Evolutionary conservation across 2,329 filamentous ascomycete species (phyloP).

Genomic region (Claviceps sorghi): DNA sequence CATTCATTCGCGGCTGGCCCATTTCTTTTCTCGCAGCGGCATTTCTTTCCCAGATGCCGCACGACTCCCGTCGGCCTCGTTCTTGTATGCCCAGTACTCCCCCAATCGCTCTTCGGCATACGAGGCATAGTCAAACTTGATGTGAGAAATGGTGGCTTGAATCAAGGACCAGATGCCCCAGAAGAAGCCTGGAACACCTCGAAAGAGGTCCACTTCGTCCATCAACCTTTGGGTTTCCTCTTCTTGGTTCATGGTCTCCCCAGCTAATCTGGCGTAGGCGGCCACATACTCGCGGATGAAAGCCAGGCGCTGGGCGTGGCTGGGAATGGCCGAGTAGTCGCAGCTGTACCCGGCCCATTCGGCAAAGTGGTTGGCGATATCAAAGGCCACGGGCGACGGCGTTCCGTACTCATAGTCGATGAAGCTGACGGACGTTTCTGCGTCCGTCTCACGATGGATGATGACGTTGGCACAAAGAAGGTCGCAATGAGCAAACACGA

Average conservation of each 20-base stretch:
- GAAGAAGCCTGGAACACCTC: conserved; percentile 77
- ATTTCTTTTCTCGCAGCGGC: conserved; percentile 64
- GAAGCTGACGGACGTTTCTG: conserved; percentile 44
- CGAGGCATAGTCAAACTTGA: conserved; percentile 89
- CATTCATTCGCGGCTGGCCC: conserved; percentile 38
- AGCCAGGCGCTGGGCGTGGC: conserved; percentile 55
- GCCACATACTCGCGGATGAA: conserved; percentile 76
- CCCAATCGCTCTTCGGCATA: conserved; percentile 78
- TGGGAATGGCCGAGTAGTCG: conserved; percentile 73
- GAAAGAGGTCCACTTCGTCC: conserved; percentile 71
- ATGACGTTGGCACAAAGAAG: conserved; percentile 95
- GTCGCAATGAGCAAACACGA: conserved; percentile 92
- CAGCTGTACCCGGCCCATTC: conserved; percentile 98
- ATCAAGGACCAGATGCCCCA: conserved; percentile 96
- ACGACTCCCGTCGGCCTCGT: conserved; percentile 52
- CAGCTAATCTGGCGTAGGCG: conserved; percentile 48
- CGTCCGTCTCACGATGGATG: conserved; percentile 37
- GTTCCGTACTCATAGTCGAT: conserved; percentile 99
- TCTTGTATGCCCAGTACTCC: conserved; percentile 90
- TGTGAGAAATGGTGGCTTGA: conserved; percentile 83
- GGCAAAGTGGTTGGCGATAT: conserved; percentile 94
- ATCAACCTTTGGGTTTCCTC: conserved; percentile 55
- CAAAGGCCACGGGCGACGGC: conserved; percentile 86
- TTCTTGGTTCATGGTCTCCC: conserved; percentile 33
- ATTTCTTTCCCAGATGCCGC: conserved; percentile 37